Conservation (phyloP, 148 eudicot species). For the Fallopia convolvulus region DNA sequence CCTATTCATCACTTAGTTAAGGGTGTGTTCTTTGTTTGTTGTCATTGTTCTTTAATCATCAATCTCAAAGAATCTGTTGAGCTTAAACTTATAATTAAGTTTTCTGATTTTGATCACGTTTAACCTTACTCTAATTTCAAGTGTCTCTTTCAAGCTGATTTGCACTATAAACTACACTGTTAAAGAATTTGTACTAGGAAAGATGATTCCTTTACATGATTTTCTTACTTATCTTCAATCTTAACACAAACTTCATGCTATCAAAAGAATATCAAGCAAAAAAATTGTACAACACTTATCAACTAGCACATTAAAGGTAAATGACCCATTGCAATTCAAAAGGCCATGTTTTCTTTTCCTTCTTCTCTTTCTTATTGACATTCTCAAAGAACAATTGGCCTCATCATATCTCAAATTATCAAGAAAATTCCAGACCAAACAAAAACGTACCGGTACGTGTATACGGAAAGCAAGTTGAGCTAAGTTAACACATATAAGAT, state of each 20-base stretch:
- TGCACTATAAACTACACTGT: background rate
- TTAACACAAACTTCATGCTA: background rate
- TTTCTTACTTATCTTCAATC: background rate
- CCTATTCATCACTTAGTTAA: too few relatives aligned
- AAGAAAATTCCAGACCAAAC: background rate
- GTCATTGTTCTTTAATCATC: background rate
- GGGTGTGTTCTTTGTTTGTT: background rate
- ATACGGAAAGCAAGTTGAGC: constrained; percentile 7
- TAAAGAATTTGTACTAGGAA: background rate
- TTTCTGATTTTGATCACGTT: background rate
- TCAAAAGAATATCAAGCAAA: background rate
- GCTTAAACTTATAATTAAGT: background rate
- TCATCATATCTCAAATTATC: background rate
- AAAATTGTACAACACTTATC: background rate
- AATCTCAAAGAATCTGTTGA: too few relatives aligned
- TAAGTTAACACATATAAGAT: background rate
- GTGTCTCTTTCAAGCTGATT: background rate
- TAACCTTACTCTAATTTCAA: background rate
- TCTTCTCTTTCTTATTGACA: background rate
- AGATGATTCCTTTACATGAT: background rate
- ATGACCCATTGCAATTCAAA: constrained; percentile 10
- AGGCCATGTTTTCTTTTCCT: background rate
- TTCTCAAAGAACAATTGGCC: background rate
- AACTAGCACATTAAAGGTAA: background rate
- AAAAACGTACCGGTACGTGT: background rate